Evolutionary conservation across 2,329 filamentous ascomycete species (phyloP).

Genomic region (Aspergillus sp.): DNA sequence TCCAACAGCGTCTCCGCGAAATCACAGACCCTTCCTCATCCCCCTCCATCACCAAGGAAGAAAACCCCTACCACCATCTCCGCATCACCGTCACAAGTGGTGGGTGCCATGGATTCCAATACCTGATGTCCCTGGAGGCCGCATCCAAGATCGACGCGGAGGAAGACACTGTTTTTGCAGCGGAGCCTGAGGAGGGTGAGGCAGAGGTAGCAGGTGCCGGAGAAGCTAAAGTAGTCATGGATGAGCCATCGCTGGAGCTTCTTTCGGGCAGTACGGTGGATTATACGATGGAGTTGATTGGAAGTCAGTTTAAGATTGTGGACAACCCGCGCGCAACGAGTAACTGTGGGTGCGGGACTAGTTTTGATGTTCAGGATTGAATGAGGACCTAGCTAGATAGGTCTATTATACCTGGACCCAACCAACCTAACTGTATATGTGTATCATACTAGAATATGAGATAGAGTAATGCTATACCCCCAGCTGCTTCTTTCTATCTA

Average conservation of each 20-base stretch:
- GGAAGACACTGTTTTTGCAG: constrained; percentile 88
- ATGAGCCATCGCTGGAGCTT: constrained; percentile 81
- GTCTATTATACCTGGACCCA: background rate
- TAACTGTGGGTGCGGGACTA: constrained; percentile 95
- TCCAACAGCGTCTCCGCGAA: constrained; percentile 64
- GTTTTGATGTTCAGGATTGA: constrained; percentile 81
- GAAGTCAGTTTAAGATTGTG: constrained; percentile 92
- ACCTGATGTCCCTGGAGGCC: constrained; percentile 80
- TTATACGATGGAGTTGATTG: constrained; percentile 93
- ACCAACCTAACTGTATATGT: constrained; percentile 3
- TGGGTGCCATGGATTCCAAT: constrained; percentile 97
- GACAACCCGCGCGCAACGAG: constrained; percentile 91
- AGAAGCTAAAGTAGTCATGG: constrained; percentile 80
- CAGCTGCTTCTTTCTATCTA: constrained; percentile 19
- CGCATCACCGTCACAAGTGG: constrained; percentile 90
- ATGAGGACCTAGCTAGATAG: constrained; percentile 31
- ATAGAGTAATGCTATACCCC: constrained; percentile 30
- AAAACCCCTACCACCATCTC: constrained; percentile 79
- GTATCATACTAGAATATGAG: constrained; percentile 17
- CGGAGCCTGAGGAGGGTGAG: constrained; percentile 42
- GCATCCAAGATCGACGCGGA: constrained; percentile 61
- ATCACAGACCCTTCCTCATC: constrained; percentile 62
- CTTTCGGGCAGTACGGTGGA: constrained; percentile 94
- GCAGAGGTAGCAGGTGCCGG: constrained; percentile 45
- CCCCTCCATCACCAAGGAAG: constrained; percentile 37